These are phyloP conservation scores for Anthracocystis panici-leucophaei DNA, from an alignment of 1,284 basidiomycete genomes.

Conservation along the genomic window DNA sequence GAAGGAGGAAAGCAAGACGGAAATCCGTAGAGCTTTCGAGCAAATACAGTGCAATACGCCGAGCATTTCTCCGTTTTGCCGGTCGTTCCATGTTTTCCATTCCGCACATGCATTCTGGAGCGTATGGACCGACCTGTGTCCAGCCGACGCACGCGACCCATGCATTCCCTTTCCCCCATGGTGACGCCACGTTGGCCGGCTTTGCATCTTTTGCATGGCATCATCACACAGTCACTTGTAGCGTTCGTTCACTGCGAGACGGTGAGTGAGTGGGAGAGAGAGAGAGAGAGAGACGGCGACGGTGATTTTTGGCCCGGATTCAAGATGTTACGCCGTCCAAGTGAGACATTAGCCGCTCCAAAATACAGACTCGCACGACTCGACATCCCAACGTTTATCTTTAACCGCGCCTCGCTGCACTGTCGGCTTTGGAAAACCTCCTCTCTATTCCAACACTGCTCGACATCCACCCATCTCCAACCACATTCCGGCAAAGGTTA, in stretches of 20 bases:
- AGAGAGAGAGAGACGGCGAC: too few species aligned
- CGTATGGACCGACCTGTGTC: slow-evolving; percentile 28
- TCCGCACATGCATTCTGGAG: slow-evolving; percentile 44
- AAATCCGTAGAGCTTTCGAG: neutral
- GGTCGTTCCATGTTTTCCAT: slow-evolving; percentile 46
- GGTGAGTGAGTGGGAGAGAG: too few species aligned
- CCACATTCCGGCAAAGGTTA: neutral
- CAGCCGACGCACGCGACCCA: neutral
- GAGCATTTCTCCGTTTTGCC: slow-evolving; percentile 8
- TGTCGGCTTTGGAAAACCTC: neutral
- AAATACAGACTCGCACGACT: slow-evolving; percentile 30
- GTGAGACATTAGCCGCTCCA: neutral
- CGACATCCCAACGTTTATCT: slow-evolving; percentile 14
- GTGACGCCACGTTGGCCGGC: neutral
- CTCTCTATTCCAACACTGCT: too few species aligned
- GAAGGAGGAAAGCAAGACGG: neutral
- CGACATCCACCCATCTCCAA: neutral
- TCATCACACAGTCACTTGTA: too few species aligned
- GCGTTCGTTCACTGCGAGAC: too few species aligned
- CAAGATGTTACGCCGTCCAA: neutral
- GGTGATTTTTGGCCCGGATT: neutral
- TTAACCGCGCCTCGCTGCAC: slow-evolving; percentile 17
- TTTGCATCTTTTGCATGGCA: slow-evolving; percentile 4
- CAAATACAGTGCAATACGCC: neutral
- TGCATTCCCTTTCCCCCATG: too few species aligned